Evolutionary conservation across 768 basidiomycete genomes (phyloP).

Genomic region (Lentinula raphanica): DNA sequence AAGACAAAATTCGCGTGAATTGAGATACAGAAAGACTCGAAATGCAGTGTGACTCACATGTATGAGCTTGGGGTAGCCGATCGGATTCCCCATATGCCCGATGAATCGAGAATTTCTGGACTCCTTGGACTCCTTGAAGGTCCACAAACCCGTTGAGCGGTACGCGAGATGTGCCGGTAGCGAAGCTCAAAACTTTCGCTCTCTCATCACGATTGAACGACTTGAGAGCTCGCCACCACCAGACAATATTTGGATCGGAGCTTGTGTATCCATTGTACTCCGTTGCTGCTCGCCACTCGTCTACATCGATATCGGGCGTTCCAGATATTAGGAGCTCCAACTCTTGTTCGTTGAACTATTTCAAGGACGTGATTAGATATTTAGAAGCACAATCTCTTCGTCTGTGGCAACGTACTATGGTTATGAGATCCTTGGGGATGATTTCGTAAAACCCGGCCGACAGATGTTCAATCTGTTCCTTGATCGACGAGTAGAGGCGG

Average conservation of each 20-base stretch:
- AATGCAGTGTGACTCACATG: slow-evolving; percentile 61
- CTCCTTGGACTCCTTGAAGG: slow-evolving; percentile 91
- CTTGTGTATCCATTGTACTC: slow-evolving; percentile 86
- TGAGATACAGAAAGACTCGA: not conserved
- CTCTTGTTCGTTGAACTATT: slow-evolving; percentile 92
- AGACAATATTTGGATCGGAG: slow-evolving; percentile 92
- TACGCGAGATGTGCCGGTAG: slow-evolving; percentile 88
- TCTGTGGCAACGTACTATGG: slow-evolving; percentile 59
- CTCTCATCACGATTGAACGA: slow-evolving; percentile 96
- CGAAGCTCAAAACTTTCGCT: slow-evolving; percentile 96
- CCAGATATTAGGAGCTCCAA: slow-evolving; percentile 92
- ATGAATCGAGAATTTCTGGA: slow-evolving; percentile 94
- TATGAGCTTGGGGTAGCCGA: slow-evolving; percentile 85
- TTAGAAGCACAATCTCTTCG: slow-evolving; percentile 5
- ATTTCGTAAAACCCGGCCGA: slow-evolving; percentile 94
- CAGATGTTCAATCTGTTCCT: slow-evolving; percentile 90
- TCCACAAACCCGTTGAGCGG: slow-evolving; percentile 93
- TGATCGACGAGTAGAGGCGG: slow-evolving; percentile 88
- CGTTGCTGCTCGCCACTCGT: slow-evolving; percentile 92
- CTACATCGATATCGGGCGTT: slow-evolving; percentile 97
- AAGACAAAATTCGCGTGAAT: slow-evolving; percentile 13
- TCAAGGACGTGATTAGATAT: no score
- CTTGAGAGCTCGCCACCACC: slow-evolving; percentile 99
- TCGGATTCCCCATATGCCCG: slow-evolving; percentile 85
- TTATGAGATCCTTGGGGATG: slow-evolving; percentile 91